A percentile compares a stretch with the other conserved stretches of the same genome.
phyloP scores from a whole-genome alignment of 2,329 filamentous ascomycete genomes.

The Cercospora sp. region DNA sequence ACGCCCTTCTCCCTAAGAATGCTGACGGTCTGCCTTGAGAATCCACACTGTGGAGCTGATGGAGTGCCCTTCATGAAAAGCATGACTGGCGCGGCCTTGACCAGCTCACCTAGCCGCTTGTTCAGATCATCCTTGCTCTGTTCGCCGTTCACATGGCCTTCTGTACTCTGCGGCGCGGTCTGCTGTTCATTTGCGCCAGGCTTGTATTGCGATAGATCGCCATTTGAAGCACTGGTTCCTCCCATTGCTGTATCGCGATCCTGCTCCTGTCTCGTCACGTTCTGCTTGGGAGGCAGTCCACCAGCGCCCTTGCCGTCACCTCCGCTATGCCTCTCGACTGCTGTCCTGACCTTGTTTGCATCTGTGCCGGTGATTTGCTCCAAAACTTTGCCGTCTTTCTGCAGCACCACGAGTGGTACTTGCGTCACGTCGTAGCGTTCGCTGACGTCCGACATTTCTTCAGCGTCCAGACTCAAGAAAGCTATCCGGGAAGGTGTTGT shows the following conservation, averaged over 20 bases:
- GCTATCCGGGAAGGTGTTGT: conserved; percentile 65
- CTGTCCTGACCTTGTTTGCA: conserved; percentile 77
- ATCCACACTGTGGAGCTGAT: conserved; percentile 83
- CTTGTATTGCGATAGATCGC: conserved; percentile 46
- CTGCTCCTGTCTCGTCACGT: conserved; percentile 32
- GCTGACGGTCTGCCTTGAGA: conserved; percentile 84
- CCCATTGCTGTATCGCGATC: conserved; percentile 23
- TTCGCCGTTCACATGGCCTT: conserved; percentile 40
- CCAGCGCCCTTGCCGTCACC: conserved; percentile 33
- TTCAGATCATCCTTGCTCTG: conserved; percentile 80
- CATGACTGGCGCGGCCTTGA: conserved; percentile 96
- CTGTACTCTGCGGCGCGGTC: conserved; percentile 51
- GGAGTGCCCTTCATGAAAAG: conserved; percentile 98
- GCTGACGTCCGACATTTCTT: conserved; percentile 87
- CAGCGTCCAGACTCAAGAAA: conserved; percentile 91
- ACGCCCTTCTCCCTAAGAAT: conserved; percentile 86
- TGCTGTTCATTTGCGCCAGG: conserved; percentile 45
- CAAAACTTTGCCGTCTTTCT: conserved; percentile 71
- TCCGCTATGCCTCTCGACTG: conserved; percentile 78
- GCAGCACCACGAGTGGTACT: conserved; percentile 86
- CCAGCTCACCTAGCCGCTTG: conserved; percentile 76
- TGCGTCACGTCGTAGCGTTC: conserved; percentile 93
- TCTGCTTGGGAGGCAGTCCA: conserved; percentile 46
- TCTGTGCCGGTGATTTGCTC: conserved; percentile 90
- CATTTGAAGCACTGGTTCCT: conserved; percentile 27